Evolutionary conservation across 2,329 filamentous ascomycete genomes (phyloP), one percentile per base, ranked within the genome.

Genomic region (Epichloe typhina): DNA sequence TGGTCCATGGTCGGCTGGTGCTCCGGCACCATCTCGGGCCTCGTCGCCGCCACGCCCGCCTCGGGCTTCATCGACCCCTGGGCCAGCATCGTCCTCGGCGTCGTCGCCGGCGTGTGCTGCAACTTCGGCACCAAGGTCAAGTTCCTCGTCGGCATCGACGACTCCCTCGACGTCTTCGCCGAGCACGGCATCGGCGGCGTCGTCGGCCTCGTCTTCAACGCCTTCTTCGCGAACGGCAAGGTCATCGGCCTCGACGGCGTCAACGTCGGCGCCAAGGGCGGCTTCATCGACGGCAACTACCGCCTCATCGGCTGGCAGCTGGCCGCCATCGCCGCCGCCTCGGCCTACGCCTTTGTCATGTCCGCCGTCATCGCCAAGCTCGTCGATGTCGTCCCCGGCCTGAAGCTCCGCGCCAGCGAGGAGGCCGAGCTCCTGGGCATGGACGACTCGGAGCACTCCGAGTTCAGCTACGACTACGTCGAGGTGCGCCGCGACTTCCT

Each of bases 391-490:
- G 74, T 89, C 21, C 87, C 87, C 26, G 86, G 86, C 45, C 77
- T 93, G 19, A 79, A 88, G 65, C 83, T 93, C 44, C 85, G 87
- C 52, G 86, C 86, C 8, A 84, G 79, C 26, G 85, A 89, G 62
- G 84, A 90, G 68, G 87, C 87, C 23, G 87, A 93, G 68, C 79
- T 91, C 12, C 79, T 91, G 51, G 87, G 87, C 58, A 90, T 91
- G 85, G 87, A 93, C 62, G 87, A 91, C 64, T 86, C 91, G 69
- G 87, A 93, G 71, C 85, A 91, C 59, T 87, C 87, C 68, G 87
- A 93, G 69, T 93, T 91, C 64, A 87, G 86, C 12, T 91, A 91
- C 73, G 87, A 93, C 66, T 93, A 91, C 66, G 87, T 93, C 57
- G 87, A 93, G 75, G 86, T 91, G 53, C 84, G 87, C 63, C 82